Percentiles rank a stretch among this genome's conserved stretches.
Conservation (phyloP, 2,329 filamentous ascomycete genomes). For the Apiospora aurea region DNA sequence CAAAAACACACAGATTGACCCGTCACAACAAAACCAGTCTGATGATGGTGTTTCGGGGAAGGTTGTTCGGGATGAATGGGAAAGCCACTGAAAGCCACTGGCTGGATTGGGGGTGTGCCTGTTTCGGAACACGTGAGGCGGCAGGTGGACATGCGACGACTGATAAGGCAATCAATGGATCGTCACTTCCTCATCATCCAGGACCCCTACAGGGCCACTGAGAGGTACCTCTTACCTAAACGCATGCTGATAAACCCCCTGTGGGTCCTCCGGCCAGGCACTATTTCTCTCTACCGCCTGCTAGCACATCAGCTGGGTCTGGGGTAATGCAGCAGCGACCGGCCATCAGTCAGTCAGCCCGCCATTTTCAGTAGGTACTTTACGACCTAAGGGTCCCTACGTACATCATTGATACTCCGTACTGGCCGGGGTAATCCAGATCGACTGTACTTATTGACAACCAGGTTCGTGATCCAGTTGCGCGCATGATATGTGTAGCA, state of each 20-base stretch:
- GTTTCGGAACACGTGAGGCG: conserved; percentile 19
- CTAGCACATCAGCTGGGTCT: conserved; percentile 17
- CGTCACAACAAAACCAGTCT: conserved; percentile 1
- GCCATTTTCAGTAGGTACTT: not conserved
- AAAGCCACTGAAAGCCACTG: conserved; percentile 5
- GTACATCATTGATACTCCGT: not conserved
- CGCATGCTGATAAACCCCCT: not conserved
- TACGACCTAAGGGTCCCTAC: not conserved
- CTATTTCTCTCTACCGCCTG: not conserved
- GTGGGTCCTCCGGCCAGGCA: not conserved
- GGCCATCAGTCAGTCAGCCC: not conserved
- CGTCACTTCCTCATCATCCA: conserved; percentile 6
- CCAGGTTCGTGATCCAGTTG: not conserved
- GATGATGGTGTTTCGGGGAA: conserved; percentile 8
- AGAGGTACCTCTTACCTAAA: conserved; percentile 3
- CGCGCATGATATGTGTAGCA: not conserved
- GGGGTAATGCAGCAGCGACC: not conserved
- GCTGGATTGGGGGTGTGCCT: not conserved
- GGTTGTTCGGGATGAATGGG: conserved; percentile 4
- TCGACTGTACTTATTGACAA: not conserved
- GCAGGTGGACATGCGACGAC: conserved; percentile 9
- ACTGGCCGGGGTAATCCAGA: not conserved
- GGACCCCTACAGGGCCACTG: not conserved
- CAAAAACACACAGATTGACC: not conserved
- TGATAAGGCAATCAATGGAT: conserved; percentile 21